Conservation (phyloP, 129 eudicot genomes). For the Calendula officinalis region DNA sequence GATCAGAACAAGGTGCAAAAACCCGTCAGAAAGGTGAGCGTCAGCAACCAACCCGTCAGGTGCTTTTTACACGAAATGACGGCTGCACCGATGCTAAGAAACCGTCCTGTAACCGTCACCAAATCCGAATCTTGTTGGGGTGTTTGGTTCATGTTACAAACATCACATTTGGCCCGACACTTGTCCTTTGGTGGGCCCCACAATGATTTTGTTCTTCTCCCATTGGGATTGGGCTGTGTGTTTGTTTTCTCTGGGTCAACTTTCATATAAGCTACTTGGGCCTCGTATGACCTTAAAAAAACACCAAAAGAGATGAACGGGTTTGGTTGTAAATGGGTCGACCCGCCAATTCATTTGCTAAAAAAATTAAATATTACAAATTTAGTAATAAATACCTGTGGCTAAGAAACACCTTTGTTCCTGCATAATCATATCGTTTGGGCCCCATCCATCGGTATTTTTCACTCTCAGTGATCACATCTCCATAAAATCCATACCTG, state of each 20-base stretch:
- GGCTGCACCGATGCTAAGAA: conserved; percentile 82
- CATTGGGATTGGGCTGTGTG: not conserved
- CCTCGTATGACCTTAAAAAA: conserved; percentile 74
- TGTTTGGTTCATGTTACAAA: conserved; percentile 37
- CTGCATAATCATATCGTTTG: conserved; percentile 84
- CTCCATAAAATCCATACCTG: conserved; percentile 92
- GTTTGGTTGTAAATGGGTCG: too few species aligned
- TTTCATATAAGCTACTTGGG: conserved; percentile 67
- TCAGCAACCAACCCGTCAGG: conserved; percentile 87
- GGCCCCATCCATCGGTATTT: conserved; percentile 98
- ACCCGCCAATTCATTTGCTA: too few species aligned
- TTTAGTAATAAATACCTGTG: conserved; percentile 68
- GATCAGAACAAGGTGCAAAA: conserved; percentile 68
- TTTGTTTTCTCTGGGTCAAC: conserved; percentile 41
- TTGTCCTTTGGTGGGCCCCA: conserved; percentile 37
- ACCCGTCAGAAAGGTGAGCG: conserved; percentile 88
- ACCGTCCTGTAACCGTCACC: conserved; percentile 54
- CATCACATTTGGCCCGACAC: conserved; percentile 59
- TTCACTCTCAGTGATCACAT: conserved; percentile 86
- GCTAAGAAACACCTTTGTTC: conserved; percentile 79
- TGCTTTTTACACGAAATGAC: conserved; percentile 84
- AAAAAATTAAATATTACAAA: too few species aligned
- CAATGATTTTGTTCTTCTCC: conserved; percentile 15
- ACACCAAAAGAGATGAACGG: not conserved
- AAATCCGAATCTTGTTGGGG: conserved; percentile 42